Conservation (phyloP, 805 yeast genomes). For the Torulaspora microellipsoides region DNA sequence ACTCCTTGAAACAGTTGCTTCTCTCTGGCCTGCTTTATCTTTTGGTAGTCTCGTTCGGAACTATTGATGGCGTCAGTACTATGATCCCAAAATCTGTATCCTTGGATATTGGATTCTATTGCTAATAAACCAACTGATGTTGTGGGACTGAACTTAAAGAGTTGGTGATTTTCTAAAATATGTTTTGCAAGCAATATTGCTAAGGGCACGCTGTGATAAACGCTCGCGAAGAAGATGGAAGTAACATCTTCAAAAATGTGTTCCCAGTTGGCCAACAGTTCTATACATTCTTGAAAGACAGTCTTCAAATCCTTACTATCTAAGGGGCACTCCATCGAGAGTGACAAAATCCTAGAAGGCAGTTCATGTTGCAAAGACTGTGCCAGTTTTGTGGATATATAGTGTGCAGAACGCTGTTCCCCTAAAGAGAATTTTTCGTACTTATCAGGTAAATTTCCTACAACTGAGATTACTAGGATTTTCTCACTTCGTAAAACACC, state of each 20-base stretch:
- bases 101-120: constrained; percentile 38
- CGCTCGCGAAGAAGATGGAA: constrained; percentile 46
- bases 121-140: constrained; percentile 32
- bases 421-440: constrained; percentile 30
- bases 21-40: constrained; percentile 28
- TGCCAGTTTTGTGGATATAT: constrained; percentile 27
- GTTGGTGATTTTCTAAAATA: constrained; percentile 35
- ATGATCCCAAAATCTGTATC: constrained; percentile 41
- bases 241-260: constrained; percentile 45
- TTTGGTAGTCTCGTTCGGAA: constrained; percentile 20
- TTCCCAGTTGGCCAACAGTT: constrained; percentile 47
- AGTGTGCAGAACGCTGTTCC: constrained; percentile 27
- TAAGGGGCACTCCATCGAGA: constrained; percentile 36
- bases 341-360: constrained; percentile 21
- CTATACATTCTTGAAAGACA: constrained; percentile 42
- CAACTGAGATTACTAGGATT: constrained; percentile 29
- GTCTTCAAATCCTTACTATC: constrained; percentile 27
- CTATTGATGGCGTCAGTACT: constrained; percentile 21
- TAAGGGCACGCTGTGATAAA: constrained; percentile 52
- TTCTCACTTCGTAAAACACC: constrained; percentile 22
- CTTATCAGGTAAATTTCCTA: constrained; percentile 33
- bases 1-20: constrained; percentile 30
- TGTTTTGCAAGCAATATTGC: constrained; percentile 44
- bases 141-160: constrained; percentile 17
- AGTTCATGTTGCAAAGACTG: constrained; percentile 30